Conservation (phyloP, 2,329 filamentous ascomycete genomes). For the Aspergillus ruber region DNA sequence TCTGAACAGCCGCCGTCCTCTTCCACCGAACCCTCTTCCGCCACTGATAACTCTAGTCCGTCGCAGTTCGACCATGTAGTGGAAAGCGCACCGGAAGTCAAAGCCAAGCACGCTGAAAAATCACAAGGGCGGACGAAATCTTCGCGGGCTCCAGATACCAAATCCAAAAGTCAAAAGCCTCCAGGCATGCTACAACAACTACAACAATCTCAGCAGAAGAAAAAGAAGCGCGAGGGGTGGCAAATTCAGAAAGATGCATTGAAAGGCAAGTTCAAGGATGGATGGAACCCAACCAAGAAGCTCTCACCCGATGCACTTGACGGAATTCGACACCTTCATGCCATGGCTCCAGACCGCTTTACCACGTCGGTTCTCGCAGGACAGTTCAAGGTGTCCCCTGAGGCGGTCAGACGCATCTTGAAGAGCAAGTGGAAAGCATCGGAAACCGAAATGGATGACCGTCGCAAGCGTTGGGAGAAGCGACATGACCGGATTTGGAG, state of each 20-base stretch:
- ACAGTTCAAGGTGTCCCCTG: constrained; percentile 79
- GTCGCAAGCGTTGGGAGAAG: constrained; percentile 39
- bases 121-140: neutral
- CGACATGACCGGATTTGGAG: constrained; percentile 42
- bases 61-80: too few species aligned
- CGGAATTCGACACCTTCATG: constrained; percentile 79
- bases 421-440: constrained; percentile 47
- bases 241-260: constrained; percentile 67
- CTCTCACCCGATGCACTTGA: constrained; percentile 86
- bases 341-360: constrained; percentile 69
- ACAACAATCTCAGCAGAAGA: constrained; percentile 1
- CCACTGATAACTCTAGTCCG: neutral
- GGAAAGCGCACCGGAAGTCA: too few species aligned
- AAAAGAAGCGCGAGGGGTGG: constrained; percentile 54
- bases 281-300: constrained; percentile 77
- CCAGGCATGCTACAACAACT: neutral
- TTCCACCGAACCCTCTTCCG: neutral
- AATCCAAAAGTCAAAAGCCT: neutral
- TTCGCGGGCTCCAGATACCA: neutral
- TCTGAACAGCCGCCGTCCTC: neutral
- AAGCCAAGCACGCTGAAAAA: neutral
- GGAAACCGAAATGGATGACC: constrained; percentile 32
- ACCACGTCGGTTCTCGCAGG: constrained; percentile 65
- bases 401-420: constrained; percentile 81
- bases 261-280: constrained; percentile 67